Evolutionary conservation across 768 basidiomycete species (phyloP), one percentile per base, ranked within the genome.

Genomic region (Leccinum olivaceopallidum): DNA sequence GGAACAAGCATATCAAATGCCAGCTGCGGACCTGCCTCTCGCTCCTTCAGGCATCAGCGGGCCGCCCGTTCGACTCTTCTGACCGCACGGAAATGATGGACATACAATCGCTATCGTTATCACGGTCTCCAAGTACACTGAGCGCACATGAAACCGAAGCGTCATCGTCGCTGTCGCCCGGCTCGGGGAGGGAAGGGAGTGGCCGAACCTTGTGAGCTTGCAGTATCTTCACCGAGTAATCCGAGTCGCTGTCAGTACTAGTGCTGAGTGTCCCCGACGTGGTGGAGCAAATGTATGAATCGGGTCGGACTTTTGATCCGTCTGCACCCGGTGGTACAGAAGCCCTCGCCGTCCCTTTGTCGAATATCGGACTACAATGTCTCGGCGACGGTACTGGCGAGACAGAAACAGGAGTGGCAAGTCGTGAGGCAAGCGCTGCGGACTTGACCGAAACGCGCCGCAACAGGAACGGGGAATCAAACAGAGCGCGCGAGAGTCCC

Each of bases 41-140:
- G 24, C 24, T 24, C 24, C 24, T 24, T 24, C 24, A 24, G 24
- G 24, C 18, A 20, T 71, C 57, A 6, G 24, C 53, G 2, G 44
- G 13, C n/a, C 55, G 58, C 24, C 76, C 74, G 66, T 37, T 59
- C 73, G 73, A 26, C 77, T 87, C 73, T 47, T 73, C 66, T 36
- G 72, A 75, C 73, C 67, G 72, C 18, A 74, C 62, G 6, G 70
- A 57, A 12, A 57, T 13, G 53, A 47, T 47, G 28, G 63, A 72
- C 52, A 39, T 53, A 14, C 64, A 71, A 20, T 53, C 47, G 53
- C 59, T 67, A 42, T n/a, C 54, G 16, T 6, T 22, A 14, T 18
- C 57, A 24, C 30, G 30, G 20, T 18, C 24, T 37, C 20, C 34
- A 13, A 34, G 56, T 28, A 28, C 32, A 51, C 34, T 36, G 28